phyloP scores from a whole-genome alignment of 305 asterid genomes.

The Solanum hybrid region DNA sequence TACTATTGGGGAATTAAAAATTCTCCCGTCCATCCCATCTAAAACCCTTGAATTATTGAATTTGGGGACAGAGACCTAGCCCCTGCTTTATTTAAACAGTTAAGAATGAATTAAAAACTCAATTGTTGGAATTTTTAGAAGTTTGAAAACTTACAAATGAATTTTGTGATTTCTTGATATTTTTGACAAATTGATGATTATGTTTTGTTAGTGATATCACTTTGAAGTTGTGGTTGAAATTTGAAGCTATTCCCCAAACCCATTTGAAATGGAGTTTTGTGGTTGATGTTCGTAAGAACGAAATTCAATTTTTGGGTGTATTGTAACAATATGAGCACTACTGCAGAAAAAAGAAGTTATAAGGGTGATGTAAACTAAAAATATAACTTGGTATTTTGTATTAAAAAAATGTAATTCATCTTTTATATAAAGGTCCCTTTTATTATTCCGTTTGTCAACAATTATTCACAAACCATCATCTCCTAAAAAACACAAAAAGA shows the following conservation, averaged over 20 bases:
- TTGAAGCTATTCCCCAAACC: not conserved
- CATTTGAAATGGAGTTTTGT: not conserved
- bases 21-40: not conserved
- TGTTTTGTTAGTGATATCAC: not conserved
- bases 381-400: not conserved
- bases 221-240: not conserved
- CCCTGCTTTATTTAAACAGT: not conserved
- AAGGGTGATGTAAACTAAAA: not conserved
- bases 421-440: not conserved
- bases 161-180: not conserved
- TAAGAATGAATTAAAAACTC: not conserved
- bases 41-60: not conserved
- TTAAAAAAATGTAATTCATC: not conserved
- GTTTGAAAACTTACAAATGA: not conserved
- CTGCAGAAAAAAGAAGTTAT: not conserved
- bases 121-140: not conserved
- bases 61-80: not conserved
- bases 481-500: not conserved
- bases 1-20: not conserved
- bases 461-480: not conserved
- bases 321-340: not conserved
- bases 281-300: not conserved
- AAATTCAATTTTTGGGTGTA: not conserved
- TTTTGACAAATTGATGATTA: not conserved
- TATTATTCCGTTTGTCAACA: not conserved